phyloP scores from a whole-genome alignment of 345 rosid genomes.

The Eucalyptus rudis region DNA sequence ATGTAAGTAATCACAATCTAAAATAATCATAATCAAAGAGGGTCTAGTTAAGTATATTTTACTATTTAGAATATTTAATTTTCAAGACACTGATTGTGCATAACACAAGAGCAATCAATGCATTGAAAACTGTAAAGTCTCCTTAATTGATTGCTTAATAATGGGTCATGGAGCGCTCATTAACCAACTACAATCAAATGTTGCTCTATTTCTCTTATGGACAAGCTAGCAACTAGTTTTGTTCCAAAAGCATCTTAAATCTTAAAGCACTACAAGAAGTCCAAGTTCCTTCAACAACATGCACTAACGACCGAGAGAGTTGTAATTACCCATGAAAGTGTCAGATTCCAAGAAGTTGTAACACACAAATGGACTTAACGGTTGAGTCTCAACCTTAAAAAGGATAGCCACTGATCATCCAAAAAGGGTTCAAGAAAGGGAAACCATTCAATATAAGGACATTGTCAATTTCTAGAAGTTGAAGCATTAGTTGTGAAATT shows the following conservation, averaged over 20 bases:
- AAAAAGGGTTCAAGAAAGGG: neutral
- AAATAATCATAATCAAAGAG: neutral
- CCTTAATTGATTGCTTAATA: neutral
- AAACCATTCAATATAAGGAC: neutral
- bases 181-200: neutral
- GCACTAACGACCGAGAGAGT: neutral
- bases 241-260: neutral
- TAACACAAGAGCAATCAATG: neutral
- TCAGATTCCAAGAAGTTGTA: neutral
- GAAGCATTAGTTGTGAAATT: conserved; percentile 21
- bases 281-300: neutral
- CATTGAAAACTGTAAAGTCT: neutral
- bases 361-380: neutral
- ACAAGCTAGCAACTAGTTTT: neutral
- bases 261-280: neutral
- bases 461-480: neutral
- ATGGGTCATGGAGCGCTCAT: neutral
- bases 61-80: neutral
- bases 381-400: neutral
- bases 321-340: neutral
- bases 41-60: neutral
- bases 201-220: neutral
- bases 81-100: neutral
- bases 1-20: neutral
- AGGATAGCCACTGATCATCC: neutral